Evolutionary conservation across 768 basidiomycete species (phyloP).

Genomic region (Rhodocollybia butyracea): DNA sequence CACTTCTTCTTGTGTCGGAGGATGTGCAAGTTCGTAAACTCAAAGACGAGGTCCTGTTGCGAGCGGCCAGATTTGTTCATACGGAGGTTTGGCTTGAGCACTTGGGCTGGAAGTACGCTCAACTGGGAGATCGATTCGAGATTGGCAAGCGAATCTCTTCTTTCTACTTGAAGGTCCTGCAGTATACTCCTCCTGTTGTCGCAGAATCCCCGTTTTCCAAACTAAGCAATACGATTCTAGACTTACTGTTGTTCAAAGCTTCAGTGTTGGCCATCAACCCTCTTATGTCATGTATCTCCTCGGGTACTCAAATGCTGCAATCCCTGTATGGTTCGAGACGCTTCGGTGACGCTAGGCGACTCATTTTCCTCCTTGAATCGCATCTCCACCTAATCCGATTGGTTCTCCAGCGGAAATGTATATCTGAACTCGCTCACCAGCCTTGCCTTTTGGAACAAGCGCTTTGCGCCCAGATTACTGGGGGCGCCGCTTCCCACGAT

Average conservation of each 20-base stretch:
- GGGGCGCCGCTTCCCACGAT: slow-evolving; percentile 43
- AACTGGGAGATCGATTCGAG: slow-evolving; percentile 80
- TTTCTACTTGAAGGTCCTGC: slow-evolving; percentile 66
- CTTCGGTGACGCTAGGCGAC: slow-evolving; percentile 62
- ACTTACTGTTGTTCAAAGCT: slow-evolving; percentile 70
- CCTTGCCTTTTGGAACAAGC: slow-evolving; percentile 74
- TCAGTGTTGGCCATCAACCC: slow-evolving; percentile 81
- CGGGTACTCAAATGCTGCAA: slow-evolving; percentile 54
- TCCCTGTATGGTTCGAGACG: slow-evolving; percentile 62
- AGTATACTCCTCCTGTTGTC: slow-evolving; percentile 53
- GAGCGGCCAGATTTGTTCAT: slow-evolving; percentile 76
- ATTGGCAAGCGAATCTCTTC: slow-evolving; percentile 66
- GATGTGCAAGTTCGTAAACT: slow-evolving; percentile 63
- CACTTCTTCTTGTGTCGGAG: slow-evolving; percentile 52
- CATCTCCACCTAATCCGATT: slow-evolving; percentile 60
- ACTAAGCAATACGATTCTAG: slow-evolving; percentile 62
- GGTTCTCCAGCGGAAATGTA: slow-evolving; percentile 64
- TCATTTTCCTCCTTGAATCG: slow-evolving; percentile 67
- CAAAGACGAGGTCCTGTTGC: slow-evolving; percentile 81
- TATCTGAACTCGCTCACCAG: slow-evolving; percentile 36
- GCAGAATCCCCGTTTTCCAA: slow-evolving; percentile 55
- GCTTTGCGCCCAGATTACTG: slow-evolving; percentile 60
- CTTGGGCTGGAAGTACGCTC: slow-evolving; percentile 80
- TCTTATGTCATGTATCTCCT: slow-evolving; percentile 65
- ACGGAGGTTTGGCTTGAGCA: slow-evolving; percentile 88